These are phyloP conservation scores for Corylus avellana DNA, from an alignment of 306 rosid genomes.

Conservation along the genomic window DNA sequence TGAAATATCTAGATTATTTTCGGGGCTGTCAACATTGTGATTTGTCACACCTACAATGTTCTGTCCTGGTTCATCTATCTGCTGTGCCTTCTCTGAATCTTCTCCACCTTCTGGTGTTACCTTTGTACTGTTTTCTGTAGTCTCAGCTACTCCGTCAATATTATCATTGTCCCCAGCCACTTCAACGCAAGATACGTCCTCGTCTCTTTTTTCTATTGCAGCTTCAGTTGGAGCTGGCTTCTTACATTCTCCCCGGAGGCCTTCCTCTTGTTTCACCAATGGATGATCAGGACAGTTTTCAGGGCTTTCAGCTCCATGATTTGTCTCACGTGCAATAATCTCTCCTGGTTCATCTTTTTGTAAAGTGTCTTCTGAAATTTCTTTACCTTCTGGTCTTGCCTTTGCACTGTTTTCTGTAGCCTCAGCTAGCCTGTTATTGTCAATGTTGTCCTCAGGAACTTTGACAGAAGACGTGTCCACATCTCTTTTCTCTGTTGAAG, in stretches of 20 bases:
- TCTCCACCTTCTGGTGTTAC: constrained; percentile 12
- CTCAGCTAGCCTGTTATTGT: not conserved
- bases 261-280: constrained; percentile 16
- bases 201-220: constrained; percentile 1
- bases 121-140: constrained; percentile 8
- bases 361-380: not conserved
- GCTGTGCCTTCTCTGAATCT: constrained; percentile 4
- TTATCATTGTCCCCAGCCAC: not conserved
- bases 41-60: constrained; percentile 19
- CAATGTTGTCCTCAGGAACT: constrained; percentile 10
- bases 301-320: constrained; percentile 3
- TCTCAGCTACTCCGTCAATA: not conserved
- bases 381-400: constrained; percentile 14
- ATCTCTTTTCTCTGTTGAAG: constrained; percentile 16
- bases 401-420: constrained; percentile 9
- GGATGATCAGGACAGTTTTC: constrained; percentile 10
- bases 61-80: constrained; percentile 28
- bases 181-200: not conserved
- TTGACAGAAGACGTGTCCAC: constrained; percentile 13
- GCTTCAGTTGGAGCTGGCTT: not conserved
- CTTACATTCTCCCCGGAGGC: constrained; percentile 3
- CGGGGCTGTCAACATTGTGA: not conserved
- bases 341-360: constrained; percentile 15
- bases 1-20: not conserved
- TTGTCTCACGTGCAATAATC: constrained; percentile 14